phyloP scores from a whole-genome alignment of 2,329 filamentous ascomycete genomes.

The Aspergillus thermomutatus region DNA sequence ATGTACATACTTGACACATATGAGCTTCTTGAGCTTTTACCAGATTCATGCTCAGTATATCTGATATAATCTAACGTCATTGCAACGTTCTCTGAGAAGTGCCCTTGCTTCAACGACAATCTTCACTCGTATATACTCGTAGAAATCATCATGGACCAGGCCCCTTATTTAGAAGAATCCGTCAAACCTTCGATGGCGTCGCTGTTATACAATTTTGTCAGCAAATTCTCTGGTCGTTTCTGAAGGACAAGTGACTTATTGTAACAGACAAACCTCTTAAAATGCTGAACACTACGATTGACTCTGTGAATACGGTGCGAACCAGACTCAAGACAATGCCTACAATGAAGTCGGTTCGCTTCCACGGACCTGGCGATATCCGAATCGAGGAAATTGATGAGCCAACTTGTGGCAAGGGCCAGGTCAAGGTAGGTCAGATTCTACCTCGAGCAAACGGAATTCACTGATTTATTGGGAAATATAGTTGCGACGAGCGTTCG shows the following conservation, averaged over 20 bases:
- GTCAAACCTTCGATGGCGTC: no score
- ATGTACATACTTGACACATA: background rate
- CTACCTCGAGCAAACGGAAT: background rate
- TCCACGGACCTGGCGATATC: slow-evolving; percentile 34
- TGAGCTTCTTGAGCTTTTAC: background rate
- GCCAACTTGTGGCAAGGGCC: slow-evolving; percentile 45
- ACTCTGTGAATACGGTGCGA: background rate
- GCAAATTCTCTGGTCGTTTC: no score
- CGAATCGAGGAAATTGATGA: slow-evolving; percentile 35
- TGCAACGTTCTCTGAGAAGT: background rate
- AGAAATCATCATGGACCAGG: background rate
- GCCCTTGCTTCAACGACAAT: background rate
- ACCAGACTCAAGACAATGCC: slow-evolving; percentile 1
- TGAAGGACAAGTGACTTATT: no score
- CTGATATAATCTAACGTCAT: background rate
- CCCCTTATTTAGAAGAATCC: no score
- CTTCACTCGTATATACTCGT: background rate
- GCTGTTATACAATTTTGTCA: no score
- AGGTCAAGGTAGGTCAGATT: slow-evolving; percentile 42
- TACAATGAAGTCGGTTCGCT: slow-evolving; percentile 35
- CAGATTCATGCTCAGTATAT: background rate
- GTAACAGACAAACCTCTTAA: no score
- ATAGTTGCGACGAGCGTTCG: slow-evolving; percentile 29
- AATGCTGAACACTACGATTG: slow-evolving; percentile 5
- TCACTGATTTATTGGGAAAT: background rate